Evolutionary conservation across 306 rosid species (phyloP).

Genomic region (Fagus crenata): DNA sequence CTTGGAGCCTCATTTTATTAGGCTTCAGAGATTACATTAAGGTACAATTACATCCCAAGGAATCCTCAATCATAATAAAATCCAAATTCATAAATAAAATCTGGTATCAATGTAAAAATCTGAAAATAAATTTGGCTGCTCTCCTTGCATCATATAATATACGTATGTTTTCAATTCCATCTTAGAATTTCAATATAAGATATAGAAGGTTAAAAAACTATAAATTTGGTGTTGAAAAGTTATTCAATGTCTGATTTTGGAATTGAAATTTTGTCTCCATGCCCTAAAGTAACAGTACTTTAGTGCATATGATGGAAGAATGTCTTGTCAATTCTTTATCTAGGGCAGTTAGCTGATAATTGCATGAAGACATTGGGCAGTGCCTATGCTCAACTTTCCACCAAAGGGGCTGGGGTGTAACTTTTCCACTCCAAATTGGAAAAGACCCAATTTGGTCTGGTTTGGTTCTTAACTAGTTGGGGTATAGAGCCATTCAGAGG

Average conservation of each 20-base stretch:
- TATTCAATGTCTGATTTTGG: background rate
- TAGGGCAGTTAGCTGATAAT: background rate
- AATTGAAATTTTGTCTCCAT: background rate
- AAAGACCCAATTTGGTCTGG: too few relatives aligned
- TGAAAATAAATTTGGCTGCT: too few relatives aligned
- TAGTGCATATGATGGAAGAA: background rate
- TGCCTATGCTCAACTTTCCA: background rate
- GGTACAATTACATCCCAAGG: too few relatives aligned
- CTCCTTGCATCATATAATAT: too few relatives aligned
- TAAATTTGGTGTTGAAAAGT: background rate
- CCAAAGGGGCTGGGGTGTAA: background rate
- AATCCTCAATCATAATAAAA: too few relatives aligned
- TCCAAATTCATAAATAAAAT: too few relatives aligned
- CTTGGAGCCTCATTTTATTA: too few relatives aligned
- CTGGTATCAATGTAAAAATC: too few relatives aligned
- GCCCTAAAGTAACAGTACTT: background rate
- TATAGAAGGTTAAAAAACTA: background rate
- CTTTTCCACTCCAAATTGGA: background rate
- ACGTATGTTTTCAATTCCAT: background rate
- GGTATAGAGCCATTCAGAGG: background rate
- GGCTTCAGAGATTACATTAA: too few relatives aligned
- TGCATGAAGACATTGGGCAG: background rate
- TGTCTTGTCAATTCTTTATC: background rate
- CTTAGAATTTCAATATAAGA: background rate
- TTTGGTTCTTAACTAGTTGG: too few relatives aligned